Evolutionary conservation across 495 filamentous ascomycete genomes (phyloP).

Genomic region (Mytilinidion resinicola): DNA sequence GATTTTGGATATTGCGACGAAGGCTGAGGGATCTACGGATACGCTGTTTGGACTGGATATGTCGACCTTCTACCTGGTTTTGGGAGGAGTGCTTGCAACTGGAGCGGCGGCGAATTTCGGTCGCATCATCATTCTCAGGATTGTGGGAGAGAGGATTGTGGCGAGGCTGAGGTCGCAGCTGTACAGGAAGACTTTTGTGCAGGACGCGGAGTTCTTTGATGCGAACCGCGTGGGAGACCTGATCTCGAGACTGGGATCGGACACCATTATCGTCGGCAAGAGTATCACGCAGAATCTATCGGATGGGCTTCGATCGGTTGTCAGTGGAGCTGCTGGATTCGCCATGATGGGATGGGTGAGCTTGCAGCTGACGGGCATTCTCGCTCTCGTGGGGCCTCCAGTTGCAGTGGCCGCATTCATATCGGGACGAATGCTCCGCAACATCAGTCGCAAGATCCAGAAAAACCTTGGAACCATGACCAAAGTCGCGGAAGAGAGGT

Average conservation of each 20-base stretch:
- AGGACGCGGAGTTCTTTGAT: conserved; percentile 98
- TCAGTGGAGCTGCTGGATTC: conserved; percentile 84
- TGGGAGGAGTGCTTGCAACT: conserved; percentile 58
- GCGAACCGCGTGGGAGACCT: conserved; percentile 94
- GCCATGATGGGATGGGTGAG: conserved; percentile 89
- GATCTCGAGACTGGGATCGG: conserved; percentile 89
- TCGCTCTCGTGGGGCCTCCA: conserved; percentile 81
- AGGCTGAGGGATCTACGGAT: conserved; percentile 44
- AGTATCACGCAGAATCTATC: conserved; percentile 97
- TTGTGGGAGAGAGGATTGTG: conserved; percentile 91
- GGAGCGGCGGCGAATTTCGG: conserved; percentile 89
- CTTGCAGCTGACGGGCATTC: conserved; percentile 78
- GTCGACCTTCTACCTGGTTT: conserved; percentile 69
- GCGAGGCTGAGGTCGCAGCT: conserved; percentile 81
- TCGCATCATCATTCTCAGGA: conserved; percentile 86
- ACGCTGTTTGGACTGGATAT: conserved; percentile 67
- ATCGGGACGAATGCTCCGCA: conserved; percentile 80
- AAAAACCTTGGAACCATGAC: conserved; percentile 84
- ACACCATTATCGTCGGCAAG: conserved; percentile 96
- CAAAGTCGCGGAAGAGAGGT: conserved; percentile 91
- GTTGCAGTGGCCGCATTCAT: conserved; percentile 87
- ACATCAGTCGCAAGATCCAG: conserved; percentile 84
- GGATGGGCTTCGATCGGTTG: conserved; percentile 79
- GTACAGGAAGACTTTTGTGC: conserved; percentile 81
- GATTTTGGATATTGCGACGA: conserved; percentile 81